Base-by-base conservation (phyloP, 768 basidiomycete species). In the Nevesoporus exiguus region DNA sequence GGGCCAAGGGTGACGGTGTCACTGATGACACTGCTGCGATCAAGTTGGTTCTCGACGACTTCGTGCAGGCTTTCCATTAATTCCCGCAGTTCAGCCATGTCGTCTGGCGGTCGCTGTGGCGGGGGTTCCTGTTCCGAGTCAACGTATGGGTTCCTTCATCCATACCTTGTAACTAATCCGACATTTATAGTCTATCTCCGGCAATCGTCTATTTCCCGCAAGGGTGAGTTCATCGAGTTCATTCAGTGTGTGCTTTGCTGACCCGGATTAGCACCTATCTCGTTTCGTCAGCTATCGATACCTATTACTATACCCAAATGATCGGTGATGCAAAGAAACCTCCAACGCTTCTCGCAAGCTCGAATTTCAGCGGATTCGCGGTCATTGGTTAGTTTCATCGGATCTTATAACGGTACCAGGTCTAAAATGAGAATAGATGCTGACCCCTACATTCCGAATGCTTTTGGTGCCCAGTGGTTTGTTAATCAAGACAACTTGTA, bases 11-110 rank as follows among this genome's bases (percentile, higher is more conserved):
- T n/a, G 81, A 88, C 68, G 89, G 89, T 50, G 70, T 81, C 2
- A 79, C 82, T 6, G 89, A 91, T 61, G 90, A 91, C 58, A 88
- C 89, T 7, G 78, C 71, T 22, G 87, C 89, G 2, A 88, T 89
- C 66, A 88, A 86, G 86, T 84, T 49, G 17, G 49, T 39, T 40
- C 5, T 53, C 36, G 22, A 52, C 8, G 7, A 3, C 37, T 5
- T 52, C 0, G 2, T 5, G 24, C 46, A 1, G 8, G 33, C 33
- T 46, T 53, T 53, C n/a, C 25, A 29, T 44, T 59, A 42, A 51
- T 53, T 37, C 49, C 55, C 22, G 13, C 47, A 89, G 87, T 60
- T 66, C 66, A 25, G 89, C 89, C 7, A 90, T 90, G 51, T 75
- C 80, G 37, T 71, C 77, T 22, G 84, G 83, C 14, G 66, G 55